Evolutionary conservation across 345 rosid species (phyloP), one percentile per base, ranked within the genome.

Genomic region (Melastoma malabathricum): DNA sequence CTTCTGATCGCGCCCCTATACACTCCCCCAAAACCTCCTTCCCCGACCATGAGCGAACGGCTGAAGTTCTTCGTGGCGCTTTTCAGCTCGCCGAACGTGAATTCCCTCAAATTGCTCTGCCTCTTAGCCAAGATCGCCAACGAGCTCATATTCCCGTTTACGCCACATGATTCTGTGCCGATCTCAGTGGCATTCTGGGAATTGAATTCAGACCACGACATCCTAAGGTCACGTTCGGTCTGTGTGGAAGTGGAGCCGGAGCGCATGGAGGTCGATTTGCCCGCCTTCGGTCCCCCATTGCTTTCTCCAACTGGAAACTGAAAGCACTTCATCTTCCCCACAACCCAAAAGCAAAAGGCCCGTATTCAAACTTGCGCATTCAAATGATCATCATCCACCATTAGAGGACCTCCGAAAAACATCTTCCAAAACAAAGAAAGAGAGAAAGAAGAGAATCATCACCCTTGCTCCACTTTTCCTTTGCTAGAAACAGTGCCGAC

Each of bases 21-120:
- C 10, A 92, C 98, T 47, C 89, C 82, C 25, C 98, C 96, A 44
- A 92, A 92, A 18, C 98, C 93, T 48, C 98, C 96, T 68, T 86
- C 96, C 51, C 98, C 93, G 43, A 92, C 63, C 95, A 92, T 84
- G 53, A 92, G 72, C 22, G 96, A 78, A 4, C 94, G 84, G 68
- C 82, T 80, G 68, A 90, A 90, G 55, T 77, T 84, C 77, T 90
- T 86, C 1, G 98, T 90, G 47, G 95, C 87, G 6, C 74, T 54
- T 67, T 80, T 90, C 69, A 90, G 63, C 59, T 90, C 98, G 3
- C 65, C 63, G 48, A 84, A 77, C 18, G 72, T 63, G 72, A 90
- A 90, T 49, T 67, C 82, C 64, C 73, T 75, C 55, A 90, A 84
- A 66, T 84, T 80, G 60, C 81, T 75, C 43, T 71, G 92, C 60